Evolutionary conservation across 495 filamentous ascomycete species (phyloP).

Genomic region (Penicillium crystallinum): DNA sequence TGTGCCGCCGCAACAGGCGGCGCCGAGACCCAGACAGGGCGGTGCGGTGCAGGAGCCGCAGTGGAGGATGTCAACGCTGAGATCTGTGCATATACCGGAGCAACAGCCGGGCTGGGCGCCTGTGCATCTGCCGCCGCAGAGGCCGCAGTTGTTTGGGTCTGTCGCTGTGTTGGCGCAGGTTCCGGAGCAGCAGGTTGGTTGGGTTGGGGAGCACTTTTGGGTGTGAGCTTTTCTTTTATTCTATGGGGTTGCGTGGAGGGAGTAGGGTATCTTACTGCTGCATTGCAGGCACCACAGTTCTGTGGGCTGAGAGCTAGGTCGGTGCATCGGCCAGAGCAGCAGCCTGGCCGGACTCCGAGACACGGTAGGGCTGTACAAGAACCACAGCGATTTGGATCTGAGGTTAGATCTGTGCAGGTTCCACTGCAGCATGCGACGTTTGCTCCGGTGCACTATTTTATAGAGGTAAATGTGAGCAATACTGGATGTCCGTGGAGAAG

Average conservation of each 20-base stretch:
- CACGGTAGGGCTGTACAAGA: constrained; percentile 6
- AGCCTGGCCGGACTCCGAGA: constrained; percentile 7
- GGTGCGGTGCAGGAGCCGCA: constrained; percentile 9
- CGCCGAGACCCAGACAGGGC: constrained; percentile 5
- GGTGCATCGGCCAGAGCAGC: constrained; percentile 13
- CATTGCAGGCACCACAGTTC: constrained; percentile 15
- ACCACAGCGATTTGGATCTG: constrained; percentile 7
- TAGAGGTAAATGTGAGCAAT: background rate
- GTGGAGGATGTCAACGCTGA: constrained; percentile 1
- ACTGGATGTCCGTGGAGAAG: background rate
- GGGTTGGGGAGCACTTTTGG: constrained; percentile 7
- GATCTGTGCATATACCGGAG: constrained; percentile 6
- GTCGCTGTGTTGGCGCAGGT: background rate
- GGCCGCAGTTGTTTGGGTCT: background rate
- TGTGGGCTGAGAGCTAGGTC: constrained; percentile 10
- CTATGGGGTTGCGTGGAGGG: background rate
- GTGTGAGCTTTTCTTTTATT: background rate
- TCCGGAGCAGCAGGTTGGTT: constrained; percentile 13
- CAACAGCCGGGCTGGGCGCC: constrained; percentile 2
- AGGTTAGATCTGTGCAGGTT: constrained; percentile 6
- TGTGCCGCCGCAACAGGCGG: constrained; percentile 6
- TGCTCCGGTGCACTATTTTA: constrained; percentile 8
- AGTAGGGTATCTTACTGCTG: background rate
- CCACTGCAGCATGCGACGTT: constrained; percentile 14
- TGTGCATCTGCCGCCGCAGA: background rate